Percentiles rank a stretch among this genome's conserved stretches.
Evolutionary conservation across 1,284 basidiomycete genomes (phyloP).

Genomic region (Paramarasmius palmivorus): DNA sequence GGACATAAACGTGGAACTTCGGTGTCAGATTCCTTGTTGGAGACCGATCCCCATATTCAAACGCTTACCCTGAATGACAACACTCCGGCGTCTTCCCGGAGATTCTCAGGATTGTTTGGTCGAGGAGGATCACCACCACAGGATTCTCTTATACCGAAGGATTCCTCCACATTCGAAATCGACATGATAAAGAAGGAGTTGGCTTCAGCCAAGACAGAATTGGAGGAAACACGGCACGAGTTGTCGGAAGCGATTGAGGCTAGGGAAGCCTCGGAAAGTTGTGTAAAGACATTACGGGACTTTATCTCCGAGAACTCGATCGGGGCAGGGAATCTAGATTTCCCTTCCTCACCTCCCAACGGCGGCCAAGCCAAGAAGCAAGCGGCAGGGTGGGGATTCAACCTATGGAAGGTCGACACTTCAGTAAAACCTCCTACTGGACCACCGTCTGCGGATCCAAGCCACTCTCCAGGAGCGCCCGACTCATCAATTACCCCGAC

Average conservation of each 20-base stretch:
- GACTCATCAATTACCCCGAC: neutral
- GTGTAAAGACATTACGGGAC: slow-evolving; percentile 77
- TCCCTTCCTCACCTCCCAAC: neutral
- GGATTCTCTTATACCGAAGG: slow-evolving; percentile 21
- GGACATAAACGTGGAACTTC: slow-evolving; percentile 71
- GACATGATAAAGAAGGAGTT: slow-evolving; percentile 67
- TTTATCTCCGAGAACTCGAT: slow-evolving; percentile 82
- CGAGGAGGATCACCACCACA: slow-evolving; percentile 33
- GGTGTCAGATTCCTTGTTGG: slow-evolving; percentile 53
- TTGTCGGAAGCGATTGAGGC: slow-evolving; percentile 81
- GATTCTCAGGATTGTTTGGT: slow-evolving; percentile 56
- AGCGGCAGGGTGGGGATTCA: slow-evolving; percentile 1
- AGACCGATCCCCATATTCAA: slow-evolving; percentile 32
- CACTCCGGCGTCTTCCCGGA: slow-evolving; percentile 32
- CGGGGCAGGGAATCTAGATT: slow-evolving; percentile 30
- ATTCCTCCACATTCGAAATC: slow-evolving; percentile 40
- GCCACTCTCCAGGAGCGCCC: neutral
- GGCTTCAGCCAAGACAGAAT: slow-evolving; percentile 50
- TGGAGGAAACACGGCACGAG: slow-evolving; percentile 67
- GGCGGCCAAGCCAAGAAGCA: neutral
- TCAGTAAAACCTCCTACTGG: neutral
- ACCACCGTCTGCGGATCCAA: neutral
- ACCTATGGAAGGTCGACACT: slow-evolving; percentile 1
- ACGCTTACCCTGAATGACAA: slow-evolving; percentile 29
- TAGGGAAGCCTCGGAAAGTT: slow-evolving; percentile 83